phyloP scores from a whole-genome alignment of 208 protist genomes.

The Leishmania major region DNA sequence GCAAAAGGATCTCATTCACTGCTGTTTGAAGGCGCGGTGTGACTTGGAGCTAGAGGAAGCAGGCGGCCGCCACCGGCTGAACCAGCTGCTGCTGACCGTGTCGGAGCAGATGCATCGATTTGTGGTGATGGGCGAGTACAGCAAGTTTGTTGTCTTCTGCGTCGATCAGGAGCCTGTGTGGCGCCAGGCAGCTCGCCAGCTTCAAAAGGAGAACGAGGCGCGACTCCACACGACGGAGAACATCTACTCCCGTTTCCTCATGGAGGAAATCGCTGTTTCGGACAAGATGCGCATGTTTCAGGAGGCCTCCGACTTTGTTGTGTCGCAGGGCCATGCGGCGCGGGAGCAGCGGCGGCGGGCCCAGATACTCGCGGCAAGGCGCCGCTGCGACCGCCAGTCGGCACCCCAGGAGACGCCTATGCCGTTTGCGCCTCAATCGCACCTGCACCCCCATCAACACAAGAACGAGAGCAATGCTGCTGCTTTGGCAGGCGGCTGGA shows the following conservation, averaged over 20 bases:
- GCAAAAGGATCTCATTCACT: slow-evolving; percentile 33
- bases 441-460: background rate
- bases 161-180: slow-evolving; percentile 44
- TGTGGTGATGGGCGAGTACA: slow-evolving; percentile 26
- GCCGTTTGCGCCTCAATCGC: background rate
- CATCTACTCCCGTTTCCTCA: slow-evolving; percentile 46
- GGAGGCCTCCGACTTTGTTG: slow-evolving; percentile 46
- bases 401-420: slow-evolving; percentile 2
- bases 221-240: slow-evolving; percentile 51
- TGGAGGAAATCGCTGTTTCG: slow-evolving; percentile 35
- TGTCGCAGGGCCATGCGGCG: slow-evolving; percentile 45
- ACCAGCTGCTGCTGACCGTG: slow-evolving; percentile 22
- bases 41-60: slow-evolving; percentile 33
- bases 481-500: background rate
- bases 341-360: slow-evolving; percentile 39
- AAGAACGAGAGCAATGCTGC: background rate
- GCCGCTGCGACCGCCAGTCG: slow-evolving; percentile 15
- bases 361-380: slow-evolving; percentile 6
- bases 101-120: slow-evolving; percentile 35
- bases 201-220: slow-evolving; percentile 36
- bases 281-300: slow-evolving; percentile 44
- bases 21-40: slow-evolving; percentile 16
- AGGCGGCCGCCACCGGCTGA: slow-evolving; percentile 33
- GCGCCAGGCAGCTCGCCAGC: slow-evolving; percentile 40
- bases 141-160: slow-evolving; percentile 51